These are phyloP conservation scores for Phytophthora pinifolia DNA, from an alignment of 352 stramenopile genomes.

Conservation along the genomic window DNA sequence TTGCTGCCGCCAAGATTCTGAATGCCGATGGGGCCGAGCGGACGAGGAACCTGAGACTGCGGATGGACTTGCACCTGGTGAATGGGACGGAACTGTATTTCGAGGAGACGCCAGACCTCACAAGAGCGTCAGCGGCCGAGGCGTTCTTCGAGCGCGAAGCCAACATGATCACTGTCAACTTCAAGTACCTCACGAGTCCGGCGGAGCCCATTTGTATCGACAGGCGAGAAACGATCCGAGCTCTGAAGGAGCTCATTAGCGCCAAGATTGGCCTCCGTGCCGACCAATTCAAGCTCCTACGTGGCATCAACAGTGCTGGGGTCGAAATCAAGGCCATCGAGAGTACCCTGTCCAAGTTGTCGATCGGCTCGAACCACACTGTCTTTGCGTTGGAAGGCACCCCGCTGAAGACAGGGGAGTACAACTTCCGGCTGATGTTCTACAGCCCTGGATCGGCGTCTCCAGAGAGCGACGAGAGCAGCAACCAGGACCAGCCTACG, in stretches of 20 bases:
- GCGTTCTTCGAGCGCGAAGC: conserved; percentile 73
- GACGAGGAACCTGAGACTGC: conserved; percentile 45
- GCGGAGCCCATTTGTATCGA: conserved; percentile 69
- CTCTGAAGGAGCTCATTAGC: conserved; percentile 62
- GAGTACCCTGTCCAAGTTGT: conserved; percentile 72
- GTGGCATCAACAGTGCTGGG: conserved; percentile 60
- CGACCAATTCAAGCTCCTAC: conserved; percentile 78
- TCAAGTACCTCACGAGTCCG: conserved; percentile 50
- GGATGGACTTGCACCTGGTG: conserved; percentile 63
- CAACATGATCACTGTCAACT: conserved; percentile 80
- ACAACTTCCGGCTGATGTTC: conserved; percentile 75
- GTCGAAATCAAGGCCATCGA: conserved; percentile 85
- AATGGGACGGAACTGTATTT: conserved; percentile 78
- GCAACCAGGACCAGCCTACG: conserved; percentile 28
- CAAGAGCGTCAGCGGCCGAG: conserved; percentile 49
- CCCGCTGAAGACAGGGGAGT: conserved; percentile 69
- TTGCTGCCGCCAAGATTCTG: conserved; percentile 63
- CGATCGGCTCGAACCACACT: conserved; percentile 66
- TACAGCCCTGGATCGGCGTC: conserved; percentile 22
- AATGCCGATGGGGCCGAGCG: conserved; percentile 49
- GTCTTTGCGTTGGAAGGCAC: conserved; percentile 68
- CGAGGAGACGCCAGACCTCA: conserved; percentile 59
- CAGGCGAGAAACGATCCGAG: conserved; percentile 60
- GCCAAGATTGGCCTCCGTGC: conserved; percentile 42
- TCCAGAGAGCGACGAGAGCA: conserved; percentile 11